Conservation (phyloP, 179 eudicot species). For the Beta macrorhiza region DNA sequence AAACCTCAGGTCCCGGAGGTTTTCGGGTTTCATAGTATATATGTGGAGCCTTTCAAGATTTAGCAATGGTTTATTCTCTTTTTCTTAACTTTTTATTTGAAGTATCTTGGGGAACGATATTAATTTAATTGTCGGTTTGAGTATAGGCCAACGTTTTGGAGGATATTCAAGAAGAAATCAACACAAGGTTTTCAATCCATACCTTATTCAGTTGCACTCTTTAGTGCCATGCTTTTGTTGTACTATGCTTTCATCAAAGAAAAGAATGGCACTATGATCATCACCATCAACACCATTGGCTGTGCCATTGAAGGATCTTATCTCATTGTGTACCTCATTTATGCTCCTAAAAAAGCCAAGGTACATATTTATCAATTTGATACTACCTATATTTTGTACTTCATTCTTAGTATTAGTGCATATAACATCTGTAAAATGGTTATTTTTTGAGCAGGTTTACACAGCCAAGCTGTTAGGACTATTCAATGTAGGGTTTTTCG, state of each 20-base stretch:
- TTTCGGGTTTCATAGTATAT: too few relatives aligned
- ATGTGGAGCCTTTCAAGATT: too few relatives aligned
- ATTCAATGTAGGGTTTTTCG: conserved; percentile 49
- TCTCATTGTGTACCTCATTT: conserved; percentile 53
- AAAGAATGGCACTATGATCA: conserved; percentile 43
- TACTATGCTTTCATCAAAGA: conserved; percentile 65
- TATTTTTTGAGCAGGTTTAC: conserved; percentile 37
- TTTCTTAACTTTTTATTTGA: too few relatives aligned
- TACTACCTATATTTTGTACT: too few relatives aligned
- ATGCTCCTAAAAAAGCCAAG: conserved; percentile 63
- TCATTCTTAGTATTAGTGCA: too few relatives aligned
- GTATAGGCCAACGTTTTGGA: conserved; percentile 69
- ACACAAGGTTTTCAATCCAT: conserved; percentile 71
- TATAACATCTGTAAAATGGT: too few relatives aligned
- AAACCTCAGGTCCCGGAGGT: too few relatives aligned
- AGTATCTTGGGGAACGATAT: too few relatives aligned
- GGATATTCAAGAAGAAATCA: conserved; percentile 68
- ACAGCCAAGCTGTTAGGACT: conserved; percentile 53
- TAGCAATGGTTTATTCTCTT: too few relatives aligned
- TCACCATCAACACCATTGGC: conserved; percentile 67
- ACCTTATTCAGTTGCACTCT: conserved; percentile 76
- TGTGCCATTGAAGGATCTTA: conserved; percentile 50
- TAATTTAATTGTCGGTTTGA: not conserved
- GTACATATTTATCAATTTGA: conserved; percentile 15
- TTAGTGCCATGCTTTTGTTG: conserved; percentile 70